Conservation (phyloP, 192 early-diverging fungal species). For the Geranomyces variabilis region DNA sequence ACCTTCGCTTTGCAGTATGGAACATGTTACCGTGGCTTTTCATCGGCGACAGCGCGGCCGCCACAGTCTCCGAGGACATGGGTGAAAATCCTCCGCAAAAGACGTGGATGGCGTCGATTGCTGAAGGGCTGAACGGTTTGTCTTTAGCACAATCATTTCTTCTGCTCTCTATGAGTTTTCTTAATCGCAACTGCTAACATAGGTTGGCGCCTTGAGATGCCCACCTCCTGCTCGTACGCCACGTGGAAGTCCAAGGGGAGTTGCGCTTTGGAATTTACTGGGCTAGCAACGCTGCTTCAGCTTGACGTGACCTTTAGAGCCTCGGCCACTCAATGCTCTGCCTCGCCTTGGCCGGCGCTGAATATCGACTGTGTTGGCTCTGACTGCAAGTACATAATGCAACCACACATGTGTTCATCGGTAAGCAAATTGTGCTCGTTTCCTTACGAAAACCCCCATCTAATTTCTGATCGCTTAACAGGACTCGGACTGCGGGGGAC, state of each 20-base stretch:
- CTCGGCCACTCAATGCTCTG: background rate
- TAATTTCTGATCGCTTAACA: background rate
- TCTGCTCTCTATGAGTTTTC: no score
- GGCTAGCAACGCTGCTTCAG: background rate
- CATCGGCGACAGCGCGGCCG: background rate
- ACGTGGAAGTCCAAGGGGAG: background rate
- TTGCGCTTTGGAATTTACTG: background rate
- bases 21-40: background rate
- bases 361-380: conserved; percentile 4
- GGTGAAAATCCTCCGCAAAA: background rate
- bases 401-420: background rate
- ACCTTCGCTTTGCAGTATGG: background rate
- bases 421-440: no score
- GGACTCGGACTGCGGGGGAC: conserved; percentile 2
- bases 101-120: background rate
- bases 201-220: background rate
- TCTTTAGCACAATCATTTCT: no score
- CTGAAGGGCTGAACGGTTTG: background rate
- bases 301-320: background rate
- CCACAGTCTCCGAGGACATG: background rate
- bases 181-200: no score
- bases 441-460: no score
- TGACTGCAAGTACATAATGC: conserved; percentile 2
- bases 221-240: background rate
- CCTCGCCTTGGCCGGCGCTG: background rate